These are phyloP conservation scores for Vickermania spadyakhi DNA, from an alignment of 208 protist genomes.

Conservation along the genomic window DNA sequence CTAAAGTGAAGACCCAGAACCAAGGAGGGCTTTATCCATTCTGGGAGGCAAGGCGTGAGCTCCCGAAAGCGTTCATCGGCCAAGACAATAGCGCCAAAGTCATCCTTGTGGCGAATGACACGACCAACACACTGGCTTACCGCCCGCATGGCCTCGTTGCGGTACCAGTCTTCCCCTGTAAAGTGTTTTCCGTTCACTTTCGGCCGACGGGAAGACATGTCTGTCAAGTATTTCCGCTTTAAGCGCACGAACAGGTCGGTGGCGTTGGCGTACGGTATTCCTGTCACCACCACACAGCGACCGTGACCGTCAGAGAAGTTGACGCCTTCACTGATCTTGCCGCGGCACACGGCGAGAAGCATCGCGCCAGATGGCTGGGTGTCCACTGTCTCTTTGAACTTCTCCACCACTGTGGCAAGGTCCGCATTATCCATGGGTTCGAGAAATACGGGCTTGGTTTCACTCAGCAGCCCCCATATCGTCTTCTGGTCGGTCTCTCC, in stretches of 20 bases:
- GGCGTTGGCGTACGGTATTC: slow-evolving; percentile 91
- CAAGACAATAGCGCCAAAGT: slow-evolving; percentile 96
- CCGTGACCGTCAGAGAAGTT: slow-evolving; percentile 95
- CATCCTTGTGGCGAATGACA: slow-evolving; percentile 95
- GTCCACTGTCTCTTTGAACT: slow-evolving; percentile 72
- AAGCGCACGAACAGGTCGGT: slow-evolving; percentile 85
- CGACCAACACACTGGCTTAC: slow-evolving; percentile 97
- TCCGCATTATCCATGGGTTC: slow-evolving; percentile 55
- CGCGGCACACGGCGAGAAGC: slow-evolving; percentile 95
- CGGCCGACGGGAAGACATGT: slow-evolving; percentile 47
- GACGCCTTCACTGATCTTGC: slow-evolving; percentile 96
- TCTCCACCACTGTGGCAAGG: slow-evolving; percentile 34
- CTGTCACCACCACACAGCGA: slow-evolving; percentile 92
- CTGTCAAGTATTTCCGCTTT: slow-evolving; percentile 69
- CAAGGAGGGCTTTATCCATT: slow-evolving; percentile 50
- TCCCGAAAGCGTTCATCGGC: slow-evolving; percentile 89
- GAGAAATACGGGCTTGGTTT: slow-evolving; percentile 82
- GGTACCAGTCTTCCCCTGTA: slow-evolving; percentile 93
- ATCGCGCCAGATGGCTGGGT: slow-evolving; percentile 65
- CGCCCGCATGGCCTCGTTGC: slow-evolving; percentile 90
- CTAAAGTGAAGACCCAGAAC: slow-evolving; percentile 49
- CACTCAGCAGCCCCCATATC: slow-evolving; percentile 70
- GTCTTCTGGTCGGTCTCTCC: slow-evolving; percentile 21
- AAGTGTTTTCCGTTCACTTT: slow-evolving; percentile 65
- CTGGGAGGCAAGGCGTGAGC: slow-evolving; percentile 26